Base-by-base conservation (phyloP, 768 basidiomycete genomes). In the Lentinula edodes region DNA sequence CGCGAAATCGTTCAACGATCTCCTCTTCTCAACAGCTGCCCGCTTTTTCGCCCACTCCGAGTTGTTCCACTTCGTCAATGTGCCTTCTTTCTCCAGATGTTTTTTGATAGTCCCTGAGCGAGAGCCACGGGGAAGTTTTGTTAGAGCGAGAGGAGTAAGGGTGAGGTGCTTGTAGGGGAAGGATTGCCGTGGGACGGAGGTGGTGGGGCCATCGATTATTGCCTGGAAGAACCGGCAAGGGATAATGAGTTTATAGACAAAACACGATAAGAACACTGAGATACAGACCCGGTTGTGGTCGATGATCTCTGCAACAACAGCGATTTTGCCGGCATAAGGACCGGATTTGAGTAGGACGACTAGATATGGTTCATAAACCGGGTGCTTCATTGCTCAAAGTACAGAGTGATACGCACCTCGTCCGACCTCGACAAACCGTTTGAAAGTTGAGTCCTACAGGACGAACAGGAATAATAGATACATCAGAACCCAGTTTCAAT, bases 391-490 rank as follows among this genome's bases (percentile, higher is more conserved):
- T 39, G 23, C 34, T 54, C 57, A 10, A 20, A 15, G 68, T 12
- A 28, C 3, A 9, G 13, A 35, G 23, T 39, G 20, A 28, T 20
- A 35, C 83, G 63, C 68, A 93, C 91, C 91, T 72, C 96, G 92
- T 73, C 96, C 96, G 74, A 98, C 94, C 86, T 99, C 91, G 72
- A 98, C 95, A 78, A 96, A 98, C 65, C 93, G 92, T 78, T 89
- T 88, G 84, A 98, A 98, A 74, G 88, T 93, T 70, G 92, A 95
- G 67, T 87, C 82, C 85, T 90, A 43, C 50, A 42, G 15, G 41
- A 4, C n/a, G 16, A n/a, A 43, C 59, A 60, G 42, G 42, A 18
- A 42, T 9, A 41, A 28, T 52, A 12, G 51, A 52, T 15, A 15
- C 52, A 36, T 35, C 52, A 54, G 38, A 35, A 35, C n/a, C 20